These are phyloP conservation scores for Dianthus caryophyllus DNA, from an alignment of 148 eudicot genomes.

Conservation along the genomic window DNA sequence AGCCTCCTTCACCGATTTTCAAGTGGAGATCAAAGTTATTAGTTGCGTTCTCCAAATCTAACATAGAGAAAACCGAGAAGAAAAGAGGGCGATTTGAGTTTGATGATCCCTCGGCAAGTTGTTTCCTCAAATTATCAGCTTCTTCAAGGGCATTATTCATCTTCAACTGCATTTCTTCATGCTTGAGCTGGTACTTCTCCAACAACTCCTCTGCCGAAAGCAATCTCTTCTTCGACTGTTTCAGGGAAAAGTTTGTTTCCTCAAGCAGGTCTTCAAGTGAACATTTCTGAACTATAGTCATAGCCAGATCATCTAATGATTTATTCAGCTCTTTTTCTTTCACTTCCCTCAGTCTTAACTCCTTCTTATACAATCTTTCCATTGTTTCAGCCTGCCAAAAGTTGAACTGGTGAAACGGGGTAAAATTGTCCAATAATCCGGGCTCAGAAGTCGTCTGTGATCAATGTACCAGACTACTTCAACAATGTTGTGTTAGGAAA, in stretches of 20 bases:
- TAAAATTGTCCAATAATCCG: background rate
- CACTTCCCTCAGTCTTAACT: slow-evolving; percentile 43
- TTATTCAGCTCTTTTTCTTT: slow-evolving; percentile 21
- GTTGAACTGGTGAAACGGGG: background rate
- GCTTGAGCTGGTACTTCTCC: slow-evolving; percentile 55
- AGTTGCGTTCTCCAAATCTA: slow-evolving; percentile 72
- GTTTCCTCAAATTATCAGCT: slow-evolving; percentile 46
- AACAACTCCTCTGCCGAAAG: slow-evolving; percentile 26
- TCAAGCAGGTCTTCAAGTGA: slow-evolving; percentile 49
- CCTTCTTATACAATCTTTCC: slow-evolving; percentile 47
- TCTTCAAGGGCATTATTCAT: slow-evolving; percentile 49
- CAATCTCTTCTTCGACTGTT: slow-evolving; percentile 36
- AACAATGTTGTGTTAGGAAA: background rate
- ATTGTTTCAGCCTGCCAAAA: slow-evolving; percentile 40
- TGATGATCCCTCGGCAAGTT: slow-evolving; percentile 32
- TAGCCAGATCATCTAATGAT: slow-evolving; percentile 34
- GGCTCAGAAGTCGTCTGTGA: too few relatives aligned
- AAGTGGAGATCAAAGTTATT: slow-evolving; percentile 38
- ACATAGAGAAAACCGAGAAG: slow-evolving; percentile 44
- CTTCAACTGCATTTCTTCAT: background rate
- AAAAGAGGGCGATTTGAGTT: slow-evolving; percentile 24
- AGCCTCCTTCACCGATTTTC: slow-evolving; percentile 79
- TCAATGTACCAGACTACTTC: too few relatives aligned
- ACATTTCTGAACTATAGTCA: slow-evolving; percentile 38
- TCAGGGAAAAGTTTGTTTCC: slow-evolving; percentile 22